A percentile compares a stretch with the other conserved stretches of the same genome.
phyloP scores from a whole-genome alignment of 306 rosid genomes.

The Malus sylvestris region DNA sequence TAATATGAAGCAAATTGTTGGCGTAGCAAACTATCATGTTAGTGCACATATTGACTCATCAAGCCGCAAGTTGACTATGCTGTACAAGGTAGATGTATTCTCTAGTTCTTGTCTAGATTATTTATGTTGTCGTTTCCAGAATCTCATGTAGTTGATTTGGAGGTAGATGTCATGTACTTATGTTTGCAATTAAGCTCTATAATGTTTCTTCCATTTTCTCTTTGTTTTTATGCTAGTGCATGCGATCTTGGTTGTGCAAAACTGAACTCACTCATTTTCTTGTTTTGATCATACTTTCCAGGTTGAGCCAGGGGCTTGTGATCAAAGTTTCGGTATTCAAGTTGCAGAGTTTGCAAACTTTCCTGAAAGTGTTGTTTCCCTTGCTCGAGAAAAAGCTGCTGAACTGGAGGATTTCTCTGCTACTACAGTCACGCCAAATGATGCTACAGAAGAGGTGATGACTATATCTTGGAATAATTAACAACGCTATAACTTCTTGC shows the following conservation, averaged over 20 bases:
- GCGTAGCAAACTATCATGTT: constrained; percentile 89
- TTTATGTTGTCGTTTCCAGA: background rate
- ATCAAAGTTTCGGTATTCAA: constrained; percentile 97
- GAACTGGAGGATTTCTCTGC: constrained; percentile 95
- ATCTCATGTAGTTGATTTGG: background rate
- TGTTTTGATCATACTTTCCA: constrained; percentile 29
- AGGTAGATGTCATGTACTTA: background rate
- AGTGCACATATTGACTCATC: constrained; percentile 91
- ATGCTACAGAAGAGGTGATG: constrained; percentile 44
- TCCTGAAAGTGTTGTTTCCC: constrained; percentile 81
- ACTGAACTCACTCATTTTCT: constrained; percentile 9
- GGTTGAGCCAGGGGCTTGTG: constrained; percentile 99
- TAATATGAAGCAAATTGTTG: constrained; percentile 48
- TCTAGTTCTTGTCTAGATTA: background rate
- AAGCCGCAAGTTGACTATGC: constrained; percentile 89
- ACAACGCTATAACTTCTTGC: constrained; percentile 8
- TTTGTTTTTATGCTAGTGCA: background rate
- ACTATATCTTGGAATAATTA: background rate
- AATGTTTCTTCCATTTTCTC: background rate
- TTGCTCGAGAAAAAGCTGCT: constrained; percentile 93
- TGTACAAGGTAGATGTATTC: constrained; percentile 63
- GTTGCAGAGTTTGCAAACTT: constrained; percentile 97
- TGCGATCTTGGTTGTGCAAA: constrained; percentile 1
- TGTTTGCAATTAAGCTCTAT: background rate
- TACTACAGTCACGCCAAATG: constrained; percentile 33